phyloP scores from a whole-genome alignment of 2,329 filamentous ascomycete species.

The Ophiostoma angusticollis region DNA sequence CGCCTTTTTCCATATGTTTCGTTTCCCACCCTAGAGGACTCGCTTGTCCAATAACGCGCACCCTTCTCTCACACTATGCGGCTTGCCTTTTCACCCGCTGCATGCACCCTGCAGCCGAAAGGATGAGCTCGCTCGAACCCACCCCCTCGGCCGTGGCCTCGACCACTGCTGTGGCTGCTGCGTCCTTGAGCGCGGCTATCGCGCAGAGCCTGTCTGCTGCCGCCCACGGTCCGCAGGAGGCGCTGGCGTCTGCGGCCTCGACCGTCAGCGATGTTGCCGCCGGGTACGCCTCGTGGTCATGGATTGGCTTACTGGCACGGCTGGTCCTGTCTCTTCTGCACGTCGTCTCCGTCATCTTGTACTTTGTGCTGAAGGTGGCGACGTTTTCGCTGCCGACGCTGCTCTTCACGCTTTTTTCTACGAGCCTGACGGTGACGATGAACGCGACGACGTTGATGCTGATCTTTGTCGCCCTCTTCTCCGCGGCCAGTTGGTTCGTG shows the following conservation, averaged over 20 bases:
- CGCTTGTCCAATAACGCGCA: background rate
- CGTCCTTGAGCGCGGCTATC: slow-evolving; percentile 14
- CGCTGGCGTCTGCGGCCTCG: slow-evolving; percentile 27
- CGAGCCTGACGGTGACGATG: slow-evolving; percentile 94
- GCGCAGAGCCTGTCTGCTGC: slow-evolving; percentile 15
- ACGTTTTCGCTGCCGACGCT: slow-evolving; percentile 84
- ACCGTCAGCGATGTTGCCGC: slow-evolving; percentile 24
- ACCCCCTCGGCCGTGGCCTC: background rate
- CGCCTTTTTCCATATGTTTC: too few species aligned
- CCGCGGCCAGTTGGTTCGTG: slow-evolving; percentile 85
- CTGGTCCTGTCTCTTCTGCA: slow-evolving; percentile 43
- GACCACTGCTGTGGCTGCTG: slow-evolving; percentile 11
- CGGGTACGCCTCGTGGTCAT: slow-evolving; percentile 33
- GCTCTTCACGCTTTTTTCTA: slow-evolving; percentile 80
- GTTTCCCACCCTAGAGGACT: background rate
- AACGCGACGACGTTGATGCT: slow-evolving; percentile 90
- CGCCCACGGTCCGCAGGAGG: slow-evolving; percentile 14
- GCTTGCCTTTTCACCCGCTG: slow-evolving; percentile 3
- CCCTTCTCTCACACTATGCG: slow-evolving; percentile 6
- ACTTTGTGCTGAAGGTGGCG: slow-evolving; percentile 71
- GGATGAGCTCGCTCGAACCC: slow-evolving; percentile 8
- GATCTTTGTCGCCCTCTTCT: slow-evolving; percentile 62
- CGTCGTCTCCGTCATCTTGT: slow-evolving; percentile 45
- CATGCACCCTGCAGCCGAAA: slow-evolving; percentile 12
- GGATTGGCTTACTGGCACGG: slow-evolving; percentile 44